These are phyloP conservation scores for Rhizopus microsporus DNA, from an alignment of 371 early-diverging fungal genomes.

Conservation along the genomic window DNA sequence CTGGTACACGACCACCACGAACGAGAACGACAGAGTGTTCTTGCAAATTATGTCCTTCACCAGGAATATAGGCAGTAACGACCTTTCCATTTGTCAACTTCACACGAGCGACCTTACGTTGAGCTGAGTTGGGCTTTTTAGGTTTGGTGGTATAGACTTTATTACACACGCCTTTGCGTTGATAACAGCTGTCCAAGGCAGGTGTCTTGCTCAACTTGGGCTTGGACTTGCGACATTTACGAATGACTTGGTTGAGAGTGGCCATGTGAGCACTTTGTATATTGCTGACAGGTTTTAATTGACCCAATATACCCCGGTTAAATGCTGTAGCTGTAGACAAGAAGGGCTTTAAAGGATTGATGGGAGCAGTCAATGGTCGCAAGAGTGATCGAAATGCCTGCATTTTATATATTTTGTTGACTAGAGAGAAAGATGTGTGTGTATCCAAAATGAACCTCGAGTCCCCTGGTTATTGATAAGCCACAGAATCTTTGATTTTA, in stretches of 20 bases:
- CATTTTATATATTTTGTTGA: conserved; percentile 14
- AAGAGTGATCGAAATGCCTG: conserved; percentile 33
- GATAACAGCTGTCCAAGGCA: conserved; percentile 87
- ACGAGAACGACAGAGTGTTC: conserved; percentile 97
- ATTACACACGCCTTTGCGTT: conserved; percentile 92
- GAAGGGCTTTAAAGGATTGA: conserved; percentile 6
- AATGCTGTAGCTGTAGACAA: conserved; percentile 2
- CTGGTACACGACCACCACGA: conserved; percentile 92
- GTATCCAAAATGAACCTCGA: background rate
- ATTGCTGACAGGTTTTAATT: conserved; percentile 17
- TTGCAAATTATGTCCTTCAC: conserved; percentile 97
- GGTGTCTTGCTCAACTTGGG: conserved; percentile 75
- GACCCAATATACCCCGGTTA: conserved; percentile 20
- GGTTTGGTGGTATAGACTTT: conserved; percentile 95
- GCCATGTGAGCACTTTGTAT: conserved; percentile 64
- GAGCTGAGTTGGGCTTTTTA: conserved; percentile 93
- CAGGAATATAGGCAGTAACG: conserved; percentile 94
- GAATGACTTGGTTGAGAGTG: conserved; percentile 95
- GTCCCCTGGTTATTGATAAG: background rate
- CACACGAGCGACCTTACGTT: conserved; percentile 86
- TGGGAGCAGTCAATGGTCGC: conserved; percentile 20
- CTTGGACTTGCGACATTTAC: conserved; percentile 78
- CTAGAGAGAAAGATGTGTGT: background rate
- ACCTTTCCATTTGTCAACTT: conserved; percentile 86
- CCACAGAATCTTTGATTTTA: background rate